These are phyloP conservation scores for Peronosclerospora sorghi DNA, from an alignment of 352 stramenopile genomes.

Conservation along the genomic window DNA sequence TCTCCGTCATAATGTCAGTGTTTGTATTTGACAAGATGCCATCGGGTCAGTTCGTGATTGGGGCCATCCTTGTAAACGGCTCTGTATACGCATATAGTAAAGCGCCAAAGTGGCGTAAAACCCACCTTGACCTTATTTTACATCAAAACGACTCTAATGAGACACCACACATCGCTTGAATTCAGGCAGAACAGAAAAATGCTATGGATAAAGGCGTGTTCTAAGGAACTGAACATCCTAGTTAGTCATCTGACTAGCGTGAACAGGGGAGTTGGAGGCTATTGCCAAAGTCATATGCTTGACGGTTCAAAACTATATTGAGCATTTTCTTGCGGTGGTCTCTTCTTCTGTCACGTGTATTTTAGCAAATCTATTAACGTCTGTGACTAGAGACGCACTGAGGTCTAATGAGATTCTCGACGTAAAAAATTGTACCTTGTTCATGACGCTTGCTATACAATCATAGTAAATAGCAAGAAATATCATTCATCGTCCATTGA, in stretches of 20 bases:
- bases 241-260: too few species aligned
- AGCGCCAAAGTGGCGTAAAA: constrained; percentile 29
- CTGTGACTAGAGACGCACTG: too few species aligned
- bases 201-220: background rate
- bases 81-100: constrained; percentile 74
- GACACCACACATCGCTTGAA: constrained; percentile 14
- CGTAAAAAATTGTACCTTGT: too few species aligned
- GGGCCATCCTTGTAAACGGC: constrained; percentile 65
- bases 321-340: too few species aligned
- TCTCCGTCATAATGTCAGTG: constrained; percentile 75
- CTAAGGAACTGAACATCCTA: too few species aligned
- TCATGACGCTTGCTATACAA: background rate
- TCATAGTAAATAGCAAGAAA: background rate
- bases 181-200: background rate
- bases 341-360: too few species aligned
- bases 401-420: too few species aligned
- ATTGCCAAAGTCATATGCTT: too few species aligned
- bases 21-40: constrained; percentile 81
- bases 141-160: constrained; percentile 7
- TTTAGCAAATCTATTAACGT: too few species aligned
- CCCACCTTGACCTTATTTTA: constrained; percentile 8
- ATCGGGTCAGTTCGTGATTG: constrained; percentile 58
- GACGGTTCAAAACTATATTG: too few species aligned
- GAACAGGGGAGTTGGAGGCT: too few species aligned
- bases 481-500: constrained; percentile 68